A percentile compares a stretch with the other conserved stretches of the same genome.
Conservation (phyloP, 1,284 basidiomycete genomes). For the Fomes fomentarius region DNA sequence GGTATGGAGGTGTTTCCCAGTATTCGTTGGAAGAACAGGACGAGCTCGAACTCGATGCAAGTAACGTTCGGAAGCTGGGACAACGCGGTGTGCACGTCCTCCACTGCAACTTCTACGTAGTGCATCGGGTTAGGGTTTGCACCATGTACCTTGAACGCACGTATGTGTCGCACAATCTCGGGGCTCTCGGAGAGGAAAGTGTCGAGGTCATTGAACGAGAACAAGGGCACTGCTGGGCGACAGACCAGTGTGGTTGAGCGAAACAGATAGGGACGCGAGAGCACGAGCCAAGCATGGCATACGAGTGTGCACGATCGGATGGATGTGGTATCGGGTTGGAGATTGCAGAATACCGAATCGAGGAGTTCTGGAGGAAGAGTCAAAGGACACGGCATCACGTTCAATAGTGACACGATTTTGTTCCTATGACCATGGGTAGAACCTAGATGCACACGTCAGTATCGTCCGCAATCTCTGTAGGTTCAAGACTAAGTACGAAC, state of each 20-base stretch:
- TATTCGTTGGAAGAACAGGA: not conserved
- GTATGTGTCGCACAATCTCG: not conserved
- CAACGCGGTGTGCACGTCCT: not conserved
- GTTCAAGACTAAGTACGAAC: too few species aligned
- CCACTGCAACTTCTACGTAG: not conserved
- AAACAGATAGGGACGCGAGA: not conserved
- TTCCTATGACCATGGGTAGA: too few species aligned
- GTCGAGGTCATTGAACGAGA: not conserved
- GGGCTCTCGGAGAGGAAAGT: not conserved
- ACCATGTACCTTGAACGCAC: not conserved
- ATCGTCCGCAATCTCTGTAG: too few species aligned
- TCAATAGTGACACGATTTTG: too few species aligned
- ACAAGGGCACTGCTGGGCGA: not conserved
- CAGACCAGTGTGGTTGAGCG: not conserved
- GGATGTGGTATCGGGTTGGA: not conserved
- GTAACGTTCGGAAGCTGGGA: not conserved
- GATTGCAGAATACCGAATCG: conserved; percentile 28
- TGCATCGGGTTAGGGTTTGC: not conserved
- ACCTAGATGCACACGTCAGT: too few species aligned
- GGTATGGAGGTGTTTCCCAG: not conserved
- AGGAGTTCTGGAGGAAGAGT: not conserved
- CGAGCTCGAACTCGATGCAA: not conserved
- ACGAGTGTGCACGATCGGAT: conserved; percentile 4
- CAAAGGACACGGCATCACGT: too few species aligned
- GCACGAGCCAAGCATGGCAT: not conserved